Base-by-base conservation (phyloP, 192 early-diverging fungal genomes). In the Linnemannia elongata region DNA sequence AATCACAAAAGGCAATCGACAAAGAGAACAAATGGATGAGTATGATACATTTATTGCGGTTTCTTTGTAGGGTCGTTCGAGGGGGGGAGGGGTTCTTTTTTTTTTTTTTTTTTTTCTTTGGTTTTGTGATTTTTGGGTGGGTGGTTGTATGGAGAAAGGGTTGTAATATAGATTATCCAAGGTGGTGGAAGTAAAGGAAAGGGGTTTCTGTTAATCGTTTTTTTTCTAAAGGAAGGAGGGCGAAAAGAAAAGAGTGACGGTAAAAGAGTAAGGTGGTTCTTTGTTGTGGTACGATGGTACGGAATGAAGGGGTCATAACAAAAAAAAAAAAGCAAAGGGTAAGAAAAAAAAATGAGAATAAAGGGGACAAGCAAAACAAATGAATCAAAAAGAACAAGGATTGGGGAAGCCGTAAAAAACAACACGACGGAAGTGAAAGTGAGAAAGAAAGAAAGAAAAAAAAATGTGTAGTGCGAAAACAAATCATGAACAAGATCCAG, bases 401-500 rank as follows among this genome's bases (percentile, higher is more conserved):
- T 6, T 22, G 45, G 72, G 12, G 44, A 13, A 45, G 49, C 18
- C 49, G 17, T 52, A 70, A 70, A 18, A 39, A 71, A 35, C 35
- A 41, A 71, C 1, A 42, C 35, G 39, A 71, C 18, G 15, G 22
- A 42, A 42, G 36, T 22, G 17, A 42, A 5, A 71, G 38, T 39
- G 38, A 39, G 38, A 41, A 71, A 9, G 4, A 42, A 70, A 35
- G 36, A 71, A 33, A 3, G 27, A 66, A 33, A 68, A 74, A 74
- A 68, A 47, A 63, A n/a, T n/a, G 39, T 17, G 74, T 33, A 24
- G 60, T 13, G 44, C 69, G 52, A 76, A 49, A 82, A 82, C 72
- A 55, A 49, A 82, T 47, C 42, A 72, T 33, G 47, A 75, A 75
- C 54, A 79, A 79, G 78, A 70, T 45, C 78, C 78, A 79, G 78